phyloP scores from a whole-genome alignment of 176 grass and related monocot genomes.

The Oryza meridionalis region DNA sequence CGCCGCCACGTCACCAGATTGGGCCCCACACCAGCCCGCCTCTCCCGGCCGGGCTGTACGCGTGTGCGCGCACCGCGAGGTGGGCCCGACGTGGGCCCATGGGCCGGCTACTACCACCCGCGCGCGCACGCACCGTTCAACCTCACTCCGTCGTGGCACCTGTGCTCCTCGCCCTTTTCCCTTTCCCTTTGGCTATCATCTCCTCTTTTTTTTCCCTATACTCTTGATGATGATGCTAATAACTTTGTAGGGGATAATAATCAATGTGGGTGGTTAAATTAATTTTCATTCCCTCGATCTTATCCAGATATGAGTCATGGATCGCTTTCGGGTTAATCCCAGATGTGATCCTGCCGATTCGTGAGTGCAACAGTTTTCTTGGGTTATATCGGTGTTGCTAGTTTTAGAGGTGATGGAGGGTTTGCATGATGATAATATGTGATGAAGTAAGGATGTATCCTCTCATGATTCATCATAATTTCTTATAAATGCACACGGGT shows the following conservation, averaged over 20 bases:
- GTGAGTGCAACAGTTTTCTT: background rate
- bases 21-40: background rate
- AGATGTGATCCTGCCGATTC: background rate
- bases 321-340: constrained; percentile 7
- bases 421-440: background rate
- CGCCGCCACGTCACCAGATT: constrained; percentile 13
- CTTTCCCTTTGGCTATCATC: background rate
- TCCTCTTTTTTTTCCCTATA: background rate
- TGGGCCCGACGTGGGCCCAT: background rate
- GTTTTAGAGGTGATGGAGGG: background rate
- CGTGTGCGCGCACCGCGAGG: background rate
- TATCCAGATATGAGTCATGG: background rate
- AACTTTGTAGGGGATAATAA: background rate
- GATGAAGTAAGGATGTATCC: background rate
- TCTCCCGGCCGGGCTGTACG: background rate
- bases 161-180: background rate
- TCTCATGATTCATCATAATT: background rate
- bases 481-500: background rate
- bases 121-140: background rate
- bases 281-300: background rate
- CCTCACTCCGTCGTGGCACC: constrained; percentile 31
- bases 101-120: background rate
- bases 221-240: too few species aligned
- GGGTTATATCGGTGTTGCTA: background rate
- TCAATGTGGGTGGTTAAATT: background rate